Percentiles rank a stretch among this genome's conserved stretches.
phyloP scores from a whole-genome alignment of 768 basidiomycete species.

The Auricularia auricula-judae region DNA sequence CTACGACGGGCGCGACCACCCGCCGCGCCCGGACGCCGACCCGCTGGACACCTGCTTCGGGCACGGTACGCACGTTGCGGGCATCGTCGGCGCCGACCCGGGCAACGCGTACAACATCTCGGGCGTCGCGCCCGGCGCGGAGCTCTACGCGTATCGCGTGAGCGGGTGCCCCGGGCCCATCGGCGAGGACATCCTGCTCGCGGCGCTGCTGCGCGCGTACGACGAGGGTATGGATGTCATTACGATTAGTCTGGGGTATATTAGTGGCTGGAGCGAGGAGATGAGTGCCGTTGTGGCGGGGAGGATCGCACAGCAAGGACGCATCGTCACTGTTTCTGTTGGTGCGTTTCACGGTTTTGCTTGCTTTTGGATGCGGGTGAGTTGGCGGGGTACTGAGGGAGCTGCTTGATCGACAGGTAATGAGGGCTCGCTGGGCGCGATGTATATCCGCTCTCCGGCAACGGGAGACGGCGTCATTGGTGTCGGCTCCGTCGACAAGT shows the following conservation, averaged over 20 bases:
- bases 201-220: slow-evolving; percentile 6
- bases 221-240: slow-evolving; percentile 24
- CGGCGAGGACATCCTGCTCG: slow-evolving; percentile 10
- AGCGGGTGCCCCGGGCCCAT: slow-evolving; percentile 11
- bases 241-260: slow-evolving; percentile 23
- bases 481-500: slow-evolving; percentile 9
- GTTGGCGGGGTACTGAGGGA: too few species aligned
- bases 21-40: slow-evolving; percentile 2
- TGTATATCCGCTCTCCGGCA: neutral
- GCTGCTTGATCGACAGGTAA: neutral
- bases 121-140: slow-evolving; percentile 27
- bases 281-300: slow-evolving; percentile 1
- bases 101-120: slow-evolving; percentile 24
- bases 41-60: slow-evolving; percentile 6
- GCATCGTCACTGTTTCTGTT: slow-evolving; percentile 3
- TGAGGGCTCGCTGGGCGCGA: neutral
- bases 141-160: slow-evolving; percentile 16
- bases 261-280: slow-evolving; percentile 7
- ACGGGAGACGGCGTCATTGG: slow-evolving; percentile 2
- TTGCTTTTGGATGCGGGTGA: too few species aligned
- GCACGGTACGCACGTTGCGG: slow-evolving; percentile 7
- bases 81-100: slow-evolving; percentile 19
- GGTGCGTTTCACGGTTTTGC: neutral
- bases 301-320: slow-evolving; percentile 1
- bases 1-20: slow-evolving; percentile 9